Conservation (phyloP, 257 asterid species). For the Fraxinus americana region DNA sequence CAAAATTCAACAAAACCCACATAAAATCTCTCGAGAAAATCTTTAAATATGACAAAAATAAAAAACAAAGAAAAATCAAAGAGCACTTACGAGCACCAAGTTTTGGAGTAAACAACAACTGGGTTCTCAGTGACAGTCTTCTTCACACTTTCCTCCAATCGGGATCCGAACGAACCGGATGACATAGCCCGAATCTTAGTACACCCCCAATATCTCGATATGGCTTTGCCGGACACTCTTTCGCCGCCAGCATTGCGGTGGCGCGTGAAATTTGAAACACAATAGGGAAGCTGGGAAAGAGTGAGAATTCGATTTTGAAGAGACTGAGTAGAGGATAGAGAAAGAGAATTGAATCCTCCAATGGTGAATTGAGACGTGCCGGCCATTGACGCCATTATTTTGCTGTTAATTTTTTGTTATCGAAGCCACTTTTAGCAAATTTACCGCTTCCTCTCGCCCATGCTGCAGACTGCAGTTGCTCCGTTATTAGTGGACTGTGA, state of each 20-base stretch:
- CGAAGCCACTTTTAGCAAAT: neutral
- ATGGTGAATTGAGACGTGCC: slow-evolving; percentile 15
- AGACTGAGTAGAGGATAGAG: slow-evolving; percentile 25
- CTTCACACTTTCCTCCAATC: slow-evolving; percentile 64
- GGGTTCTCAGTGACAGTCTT: slow-evolving; percentile 61
- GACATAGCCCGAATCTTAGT: slow-evolving; percentile 60
- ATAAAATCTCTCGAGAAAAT: slow-evolving; percentile 1
- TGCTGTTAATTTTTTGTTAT: neutral
- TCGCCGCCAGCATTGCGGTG: neutral
- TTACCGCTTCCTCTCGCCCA: neutral
- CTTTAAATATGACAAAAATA: neutral
- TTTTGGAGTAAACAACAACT: slow-evolving; percentile 90
- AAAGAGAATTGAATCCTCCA: slow-evolving; percentile 32
- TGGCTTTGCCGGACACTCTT: slow-evolving; percentile 22
- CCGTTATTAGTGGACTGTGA: neutral
- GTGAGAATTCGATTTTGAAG: slow-evolving; percentile 22
- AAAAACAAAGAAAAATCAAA: neutral
- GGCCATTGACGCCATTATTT: slow-evolving; percentile 44
- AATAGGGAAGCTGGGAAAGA: slow-evolving; percentile 20
- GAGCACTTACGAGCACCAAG: slow-evolving; percentile 85
- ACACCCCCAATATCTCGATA: slow-evolving; percentile 29
- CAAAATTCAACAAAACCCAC: slow-evolving; percentile 18
- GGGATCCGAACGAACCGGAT: slow-evolving; percentile 34
- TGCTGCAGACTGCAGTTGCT: neutral
- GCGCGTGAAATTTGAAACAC: slow-evolving; percentile 14